Percentiles rank a stretch among this genome's conserved stretches.
phyloP scores from a whole-genome alignment of 768 basidiomycete species.

The Russula virescens region DNA sequence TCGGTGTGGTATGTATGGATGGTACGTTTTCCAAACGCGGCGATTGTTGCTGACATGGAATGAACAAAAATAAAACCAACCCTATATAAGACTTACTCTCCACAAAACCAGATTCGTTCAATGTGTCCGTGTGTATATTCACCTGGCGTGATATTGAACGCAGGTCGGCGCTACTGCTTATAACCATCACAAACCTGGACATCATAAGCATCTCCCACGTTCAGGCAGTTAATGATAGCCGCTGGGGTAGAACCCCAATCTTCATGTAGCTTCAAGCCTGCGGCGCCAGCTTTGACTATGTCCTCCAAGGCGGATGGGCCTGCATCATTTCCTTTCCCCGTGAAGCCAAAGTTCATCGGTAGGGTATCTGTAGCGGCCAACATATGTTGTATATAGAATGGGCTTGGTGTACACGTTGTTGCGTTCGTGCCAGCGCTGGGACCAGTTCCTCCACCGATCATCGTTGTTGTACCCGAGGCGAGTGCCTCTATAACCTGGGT shows the following conservation, averaged over 20 bases:
- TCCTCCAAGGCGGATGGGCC: constrained; percentile 71
- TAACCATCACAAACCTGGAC: constrained; percentile 60
- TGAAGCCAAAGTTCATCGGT: constrained; percentile 90
- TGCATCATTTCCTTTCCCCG: constrained; percentile 94
- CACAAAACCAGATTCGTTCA: constrained; percentile 97
- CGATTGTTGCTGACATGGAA: constrained; percentile 64
- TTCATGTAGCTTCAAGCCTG: constrained; percentile 92
- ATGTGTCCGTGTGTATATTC: constrained; percentile 94
- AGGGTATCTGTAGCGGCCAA: constrained; percentile 84
- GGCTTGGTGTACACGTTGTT: constrained; percentile 90
- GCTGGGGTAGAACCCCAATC: constrained; percentile 95
- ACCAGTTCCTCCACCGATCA: constrained; percentile 96
- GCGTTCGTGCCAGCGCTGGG: constrained; percentile 86
- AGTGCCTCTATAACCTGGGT: constrained; percentile 86
- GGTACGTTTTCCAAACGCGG: constrained; percentile 81
- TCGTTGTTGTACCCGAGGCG: constrained; percentile 79
- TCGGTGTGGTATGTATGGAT: constrained; percentile 98
- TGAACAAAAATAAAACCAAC: background rate
- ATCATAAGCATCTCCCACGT: constrained; percentile 85
- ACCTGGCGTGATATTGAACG: constrained; percentile 39
- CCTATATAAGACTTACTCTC: constrained; percentile 54
- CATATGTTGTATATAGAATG: constrained; percentile 88
- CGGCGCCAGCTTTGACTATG: constrained; percentile 75
- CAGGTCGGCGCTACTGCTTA: background rate
- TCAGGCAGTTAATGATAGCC: constrained; percentile 68